Evolutionary conservation across 2,329 filamentous ascomycete genomes (phyloP).

Genomic region (Colletotrichum orbiculare): DNA sequence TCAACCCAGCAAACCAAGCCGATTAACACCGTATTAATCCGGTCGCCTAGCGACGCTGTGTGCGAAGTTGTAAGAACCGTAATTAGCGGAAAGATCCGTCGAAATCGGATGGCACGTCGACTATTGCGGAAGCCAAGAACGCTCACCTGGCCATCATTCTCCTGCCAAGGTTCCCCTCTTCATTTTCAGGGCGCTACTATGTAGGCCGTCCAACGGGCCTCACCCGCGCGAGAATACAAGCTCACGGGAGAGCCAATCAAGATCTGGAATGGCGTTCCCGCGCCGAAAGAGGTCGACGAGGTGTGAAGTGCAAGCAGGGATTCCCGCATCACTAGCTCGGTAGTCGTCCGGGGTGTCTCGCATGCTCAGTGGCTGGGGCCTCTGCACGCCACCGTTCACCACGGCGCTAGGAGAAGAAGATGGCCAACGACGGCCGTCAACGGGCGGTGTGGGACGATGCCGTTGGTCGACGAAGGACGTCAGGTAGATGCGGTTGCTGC

Average conservation of each 20-base stretch:
- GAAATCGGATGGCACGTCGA: slow-evolving; percentile 1
- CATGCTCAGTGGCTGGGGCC: slow-evolving; percentile 36
- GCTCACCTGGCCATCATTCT: neutral
- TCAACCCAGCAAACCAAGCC: no score
- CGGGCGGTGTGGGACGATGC: slow-evolving; percentile 9
- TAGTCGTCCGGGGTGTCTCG: slow-evolving; percentile 1
- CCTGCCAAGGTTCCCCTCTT: neutral
- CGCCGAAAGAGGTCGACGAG: slow-evolving; percentile 15
- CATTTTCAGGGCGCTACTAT: slow-evolving; percentile 28
- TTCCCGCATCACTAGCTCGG: slow-evolving; percentile 38
- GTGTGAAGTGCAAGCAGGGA: slow-evolving; percentile 39
- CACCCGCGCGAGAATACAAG: slow-evolving; percentile 10
- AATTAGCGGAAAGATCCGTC: neutral
- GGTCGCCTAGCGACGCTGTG: no score
- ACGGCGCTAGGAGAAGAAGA: slow-evolving; percentile 15
- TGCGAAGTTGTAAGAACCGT: neutral
- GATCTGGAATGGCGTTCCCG: neutral
- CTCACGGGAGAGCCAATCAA: slow-evolving; percentile 13
- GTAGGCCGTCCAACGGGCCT: slow-evolving; percentile 28
- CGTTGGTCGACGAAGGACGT: neutral
- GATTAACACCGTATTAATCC: no score
- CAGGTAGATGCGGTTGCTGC: slow-evolving; percentile 8
- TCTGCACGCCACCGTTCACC: slow-evolving; percentile 27
- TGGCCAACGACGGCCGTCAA: slow-evolving; percentile 1
- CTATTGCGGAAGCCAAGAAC: slow-evolving; percentile 16